phyloP scores from a whole-genome alignment of 2,329 filamentous ascomycete species.

The Myriosclerotinia scirpicola region DNA sequence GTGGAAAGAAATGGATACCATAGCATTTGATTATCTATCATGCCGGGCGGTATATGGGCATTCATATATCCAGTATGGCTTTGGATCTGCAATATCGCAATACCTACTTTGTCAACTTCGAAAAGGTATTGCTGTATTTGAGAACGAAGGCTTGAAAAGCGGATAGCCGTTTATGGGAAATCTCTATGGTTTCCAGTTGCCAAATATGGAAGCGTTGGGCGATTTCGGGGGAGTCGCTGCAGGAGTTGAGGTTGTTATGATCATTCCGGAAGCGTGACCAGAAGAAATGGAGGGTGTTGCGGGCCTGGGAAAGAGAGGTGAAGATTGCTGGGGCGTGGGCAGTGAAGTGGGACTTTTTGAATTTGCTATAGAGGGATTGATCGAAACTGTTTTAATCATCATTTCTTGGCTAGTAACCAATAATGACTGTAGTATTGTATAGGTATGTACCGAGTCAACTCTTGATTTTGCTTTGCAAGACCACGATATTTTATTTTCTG shows the following conservation, averaged over 20 bases:
- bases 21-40: slow-evolving; percentile 44
- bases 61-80: slow-evolving; percentile 47
- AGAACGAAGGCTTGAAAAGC: slow-evolving; percentile 57
- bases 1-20: slow-evolving; percentile 54
- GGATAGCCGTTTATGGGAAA: slow-evolving; percentile 52
- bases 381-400: slow-evolving; percentile 1
- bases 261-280: slow-evolving; percentile 40
- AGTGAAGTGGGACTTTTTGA: not conserved
- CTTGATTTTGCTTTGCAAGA: too few relatives aligned
- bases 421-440: too few relatives aligned
- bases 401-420: not conserved
- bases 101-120: slow-evolving; percentile 53
- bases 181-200: slow-evolving; percentile 47
- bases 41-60: not conserved
- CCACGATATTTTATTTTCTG: too few relatives aligned
- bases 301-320: slow-evolving; percentile 51
- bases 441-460: too few relatives aligned
- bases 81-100: slow-evolving; percentile 59
- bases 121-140: slow-evolving; percentile 47
- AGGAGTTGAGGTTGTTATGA: slow-evolving; percentile 41
- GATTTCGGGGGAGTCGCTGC: slow-evolving; percentile 47
- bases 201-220: slow-evolving; percentile 16
- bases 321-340: slow-evolving; percentile 41
- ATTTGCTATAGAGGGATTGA: slow-evolving; percentile 13
- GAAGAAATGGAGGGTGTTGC: slow-evolving; percentile 54